Percentiles rank a stretch among this genome's conserved stretches.
phyloP scores from a whole-genome alignment of 1,284 basidiomycete species.

The Chalciporus sp. region DNA sequence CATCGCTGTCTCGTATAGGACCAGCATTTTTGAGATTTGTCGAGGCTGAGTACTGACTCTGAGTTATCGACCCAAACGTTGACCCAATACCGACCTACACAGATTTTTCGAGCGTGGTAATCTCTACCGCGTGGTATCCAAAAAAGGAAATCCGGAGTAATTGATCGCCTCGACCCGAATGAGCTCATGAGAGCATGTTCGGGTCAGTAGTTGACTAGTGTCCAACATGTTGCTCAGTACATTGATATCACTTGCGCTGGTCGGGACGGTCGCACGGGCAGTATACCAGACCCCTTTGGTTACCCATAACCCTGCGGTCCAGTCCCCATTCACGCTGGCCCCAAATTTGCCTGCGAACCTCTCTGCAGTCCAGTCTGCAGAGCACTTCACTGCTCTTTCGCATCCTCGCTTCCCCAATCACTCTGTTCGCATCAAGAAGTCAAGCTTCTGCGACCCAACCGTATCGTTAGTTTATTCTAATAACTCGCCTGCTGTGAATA shows the following conservation, averaged over 20 bases:
- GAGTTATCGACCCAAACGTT: conserved; percentile 8
- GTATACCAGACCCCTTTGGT: conserved; percentile 12
- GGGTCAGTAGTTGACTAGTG: not conserved
- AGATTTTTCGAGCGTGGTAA: conserved; percentile 39
- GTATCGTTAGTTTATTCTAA: conserved; percentile 48
- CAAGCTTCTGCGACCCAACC: conserved; percentile 63
- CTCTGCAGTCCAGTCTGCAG: conserved; percentile 37
- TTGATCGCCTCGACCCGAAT: not conserved
- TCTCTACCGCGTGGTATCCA: conserved; percentile 8
- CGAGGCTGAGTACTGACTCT: conserved; percentile 7
- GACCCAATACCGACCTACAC: not conserved
- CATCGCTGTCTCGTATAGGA: conserved; percentile 83
- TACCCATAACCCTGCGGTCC: not conserved
- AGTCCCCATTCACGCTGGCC: not conserved
- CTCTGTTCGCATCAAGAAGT: conserved; percentile 62
- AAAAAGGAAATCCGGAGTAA: conserved; percentile 22
- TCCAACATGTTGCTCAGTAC: not conserved
- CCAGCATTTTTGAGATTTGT: conserved; percentile 61
- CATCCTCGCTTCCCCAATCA: conserved; percentile 54
- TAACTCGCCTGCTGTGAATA: not conserved
- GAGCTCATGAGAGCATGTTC: not conserved
- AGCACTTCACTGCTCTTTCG: conserved; percentile 44
- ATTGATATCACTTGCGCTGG: conserved; percentile 9
- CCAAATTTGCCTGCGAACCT: conserved; percentile 7
- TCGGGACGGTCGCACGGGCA: conserved; percentile 4